Evolutionary conservation across 805 yeast genomes (phyloP).

Genomic region (Cyberlindnera samutprakarnensis): DNA sequence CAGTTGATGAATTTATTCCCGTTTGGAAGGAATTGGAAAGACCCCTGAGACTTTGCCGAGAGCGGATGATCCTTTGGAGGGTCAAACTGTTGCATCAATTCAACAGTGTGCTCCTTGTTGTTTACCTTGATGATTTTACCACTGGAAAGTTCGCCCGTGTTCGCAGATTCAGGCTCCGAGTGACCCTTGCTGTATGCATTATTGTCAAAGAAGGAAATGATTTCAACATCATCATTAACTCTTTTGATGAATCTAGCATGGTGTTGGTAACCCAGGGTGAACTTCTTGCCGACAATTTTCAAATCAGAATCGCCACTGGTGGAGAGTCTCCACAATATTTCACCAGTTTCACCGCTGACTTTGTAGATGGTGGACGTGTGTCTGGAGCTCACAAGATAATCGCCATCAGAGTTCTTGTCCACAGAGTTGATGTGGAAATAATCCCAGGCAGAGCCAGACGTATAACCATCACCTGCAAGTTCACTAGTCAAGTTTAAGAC

Average conservation of each 20-base stretch:
- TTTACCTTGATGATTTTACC: slow-evolving; percentile 30
- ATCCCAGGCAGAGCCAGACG: slow-evolving; percentile 28
- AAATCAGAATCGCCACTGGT: slow-evolving; percentile 23
- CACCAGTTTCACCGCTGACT: slow-evolving; percentile 29
- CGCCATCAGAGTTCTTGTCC: slow-evolving; percentile 29
- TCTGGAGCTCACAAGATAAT: slow-evolving; percentile 30
- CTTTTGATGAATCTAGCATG: slow-evolving; percentile 24
- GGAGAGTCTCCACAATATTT: slow-evolving; percentile 27
- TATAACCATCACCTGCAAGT: slow-evolving; percentile 27
- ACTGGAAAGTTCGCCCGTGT: slow-evolving; percentile 22
- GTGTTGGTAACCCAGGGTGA: slow-evolving; percentile 29
- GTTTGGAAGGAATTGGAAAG: slow-evolving; percentile 24
- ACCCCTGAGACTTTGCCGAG: slow-evolving; percentile 18
- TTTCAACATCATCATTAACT: slow-evolving; percentile 15
- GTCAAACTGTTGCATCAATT: slow-evolving; percentile 19
- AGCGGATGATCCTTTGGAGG: slow-evolving; percentile 21
- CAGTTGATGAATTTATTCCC: slow-evolving; percentile 30
- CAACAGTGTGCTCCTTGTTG: slow-evolving; percentile 22
- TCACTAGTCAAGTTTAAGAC: slow-evolving; percentile 25
- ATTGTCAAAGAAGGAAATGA: slow-evolving; percentile 30
- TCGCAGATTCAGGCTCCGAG: slow-evolving; percentile 21
- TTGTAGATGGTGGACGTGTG: slow-evolving; percentile 29
- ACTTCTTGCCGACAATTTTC: slow-evolving; percentile 2
- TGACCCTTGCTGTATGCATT: slow-evolving; percentile 31
- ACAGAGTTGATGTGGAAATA: slow-evolving; percentile 33